Base-by-base conservation (phyloP, 352 stramenopile species). In the Pythium oligandrum region DNA sequence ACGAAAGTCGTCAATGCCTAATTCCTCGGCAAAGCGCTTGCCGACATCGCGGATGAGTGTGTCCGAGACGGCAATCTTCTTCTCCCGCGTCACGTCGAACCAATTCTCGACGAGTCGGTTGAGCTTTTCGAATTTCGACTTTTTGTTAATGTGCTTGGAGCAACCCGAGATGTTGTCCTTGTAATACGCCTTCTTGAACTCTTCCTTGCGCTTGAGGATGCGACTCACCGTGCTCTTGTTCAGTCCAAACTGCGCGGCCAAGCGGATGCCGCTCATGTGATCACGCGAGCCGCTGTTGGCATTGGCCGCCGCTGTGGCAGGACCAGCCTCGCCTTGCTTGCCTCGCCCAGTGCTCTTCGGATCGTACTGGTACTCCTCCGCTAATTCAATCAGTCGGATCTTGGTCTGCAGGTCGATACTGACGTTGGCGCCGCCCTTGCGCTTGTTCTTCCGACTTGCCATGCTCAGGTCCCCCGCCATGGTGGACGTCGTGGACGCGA, bases 81-180 rank as follows among this genome's bases (percentile, higher is more conserved):
- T 86, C 53, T 86, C 78, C 40, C 76, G 74, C n/a, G 73, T 81
- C 58, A 86, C 71, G 56, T 91, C 81, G 61, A 88, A 91, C 81
- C 81, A 91, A 54, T 87, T 91, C 59, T 91, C 81, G 0, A 91
- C 81, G 3, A 91, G 69, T 1, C 75, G 63, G 42, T 91, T 91
- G 49, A 91, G 76, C 49, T 88, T 87, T 37, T 91, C 81, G 55
- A 88, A 91, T 67, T 89, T 89, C 57, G 81, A 91, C 61, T 89
- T 91, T 53, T 91, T 91, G 72, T 89, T 91, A 53, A 91, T 91
- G 55, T 91, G 81, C 63, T 91, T 91, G 51, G 81, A 89, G 46
- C 76, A 77, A 35, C 81, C 81, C 31, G 81, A 88, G 56, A 91
- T 78, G 51, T 89, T 89, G 71, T 91, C 81, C 62, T 89, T 86